Conservation (phyloP, 306 rosid genomes). For the Alnus glutinosa region DNA sequence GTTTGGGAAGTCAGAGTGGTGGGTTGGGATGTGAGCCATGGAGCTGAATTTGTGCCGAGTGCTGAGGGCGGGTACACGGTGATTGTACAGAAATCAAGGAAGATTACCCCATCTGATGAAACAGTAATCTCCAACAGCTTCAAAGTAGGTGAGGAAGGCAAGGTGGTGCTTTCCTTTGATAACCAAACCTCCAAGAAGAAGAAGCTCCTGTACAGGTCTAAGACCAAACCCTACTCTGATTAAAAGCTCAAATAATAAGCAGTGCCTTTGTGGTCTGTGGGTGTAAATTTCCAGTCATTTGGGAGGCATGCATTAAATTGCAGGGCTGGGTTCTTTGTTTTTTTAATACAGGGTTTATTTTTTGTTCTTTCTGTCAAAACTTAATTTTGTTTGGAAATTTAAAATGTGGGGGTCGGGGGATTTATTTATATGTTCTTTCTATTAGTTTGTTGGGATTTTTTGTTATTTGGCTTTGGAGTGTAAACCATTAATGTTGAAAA, state of each 20-base stretch:
- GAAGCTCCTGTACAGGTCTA: conserved; percentile 90
- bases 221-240: conserved; percentile 64
- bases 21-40: conserved; percentile 88
- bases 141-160: conserved; percentile 73
- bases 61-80: conserved; percentile 79
- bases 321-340: conserved; percentile 31
- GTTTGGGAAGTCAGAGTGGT: conserved; percentile 84
- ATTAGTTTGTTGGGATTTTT: conserved; percentile 11
- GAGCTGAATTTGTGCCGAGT: conserved; percentile 78
- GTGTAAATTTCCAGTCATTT: conserved; percentile 9
- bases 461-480: conserved; percentile 25
- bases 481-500: conserved; percentile 22
- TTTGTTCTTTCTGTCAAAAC: conserved; percentile 29
- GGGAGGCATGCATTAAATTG: conserved; percentile 5
- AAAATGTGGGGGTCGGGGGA: conserved; percentile 25
- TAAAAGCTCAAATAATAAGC: conserved; percentile 2
- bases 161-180: conserved; percentile 76
- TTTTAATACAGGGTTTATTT: conserved; percentile 33
- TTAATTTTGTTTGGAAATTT: conserved; percentile 26
- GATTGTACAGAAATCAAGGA: conserved; percentile 75
- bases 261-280: conserved; percentile 9
- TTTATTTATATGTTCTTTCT: conserved; percentile 32
- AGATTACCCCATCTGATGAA: conserved; percentile 61
- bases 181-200: conserved; percentile 91
- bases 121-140: conserved; percentile 63